Conservation (phyloP, 495 filamentous ascomycete genomes). For the Penicillium cataractarum region DNA sequence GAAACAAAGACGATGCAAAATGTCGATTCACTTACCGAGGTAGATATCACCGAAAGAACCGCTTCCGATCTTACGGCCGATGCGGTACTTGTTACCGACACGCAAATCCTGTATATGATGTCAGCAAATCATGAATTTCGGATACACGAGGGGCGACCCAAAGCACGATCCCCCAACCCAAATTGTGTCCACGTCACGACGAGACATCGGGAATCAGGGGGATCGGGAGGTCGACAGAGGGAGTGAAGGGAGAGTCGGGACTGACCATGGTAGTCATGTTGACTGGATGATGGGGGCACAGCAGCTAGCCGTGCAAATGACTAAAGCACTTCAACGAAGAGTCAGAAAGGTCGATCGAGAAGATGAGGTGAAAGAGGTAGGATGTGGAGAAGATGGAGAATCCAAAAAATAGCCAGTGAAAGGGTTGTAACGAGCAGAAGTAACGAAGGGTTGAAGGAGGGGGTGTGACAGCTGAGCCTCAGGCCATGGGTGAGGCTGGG, state of each 20-base stretch:
- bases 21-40: conserved; percentile 63
- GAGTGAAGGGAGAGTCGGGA: conserved; percentile 11
- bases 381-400: not conserved
- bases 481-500: conserved; percentile 24
- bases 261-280: conserved; percentile 57
- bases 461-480: conserved; percentile 24
- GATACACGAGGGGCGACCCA: not conserved
- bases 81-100: conserved; percentile 99
- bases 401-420: not conserved
- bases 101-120: conserved; percentile 77
- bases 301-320: conserved; percentile 39
- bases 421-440: not conserved
- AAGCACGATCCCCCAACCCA: not conserved
- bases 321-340: conserved; percentile 7
- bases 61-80: conserved; percentile 98
- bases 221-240: not conserved
- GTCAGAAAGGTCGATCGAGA: not conserved
- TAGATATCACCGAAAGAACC: conserved; percentile 99
- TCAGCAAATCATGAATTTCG: conserved; percentile 16
- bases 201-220: not conserved
- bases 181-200: not conserved
- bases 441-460: conserved; percentile 14
- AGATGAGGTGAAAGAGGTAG: conserved; percentile 15
- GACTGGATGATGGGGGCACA: conserved; percentile 39
- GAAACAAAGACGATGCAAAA: not conserved